Evolutionary conservation across 768 basidiomycete genomes (phyloP), one percentile per base, ranked within the genome.

Genomic region (Pisolithus tinctorius): DNA sequence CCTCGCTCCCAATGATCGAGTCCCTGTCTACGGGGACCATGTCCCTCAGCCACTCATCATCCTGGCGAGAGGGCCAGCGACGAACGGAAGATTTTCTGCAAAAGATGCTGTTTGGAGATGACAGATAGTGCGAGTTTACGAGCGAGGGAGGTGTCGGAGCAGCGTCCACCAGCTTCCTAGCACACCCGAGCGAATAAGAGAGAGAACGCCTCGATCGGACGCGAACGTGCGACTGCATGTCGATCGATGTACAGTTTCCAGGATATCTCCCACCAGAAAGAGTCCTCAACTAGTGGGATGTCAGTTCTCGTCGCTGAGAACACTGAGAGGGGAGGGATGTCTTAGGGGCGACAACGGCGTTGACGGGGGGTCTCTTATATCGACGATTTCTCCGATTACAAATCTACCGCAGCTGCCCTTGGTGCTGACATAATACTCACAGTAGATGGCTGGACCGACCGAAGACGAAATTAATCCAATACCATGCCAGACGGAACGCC

Each of bases 31-130:
- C 39, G 8, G 83, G 82, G 2, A 83, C 70, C 57, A 81, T 83
- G 69, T 84, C 83, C 64, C 78, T 74, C 49, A 84, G 69, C 83
- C 83, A 84, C 55, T 70, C 69, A 57, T 84, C 77, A 53, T 82
- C 78, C 58, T 71, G 74, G 45, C 75, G 71, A 45, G 71, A 76
- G 16, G 79, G 79, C 9, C 68, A 58, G 37, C 58, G 70, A 14
- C 69, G 67, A 9, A 68, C 27, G 3, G 62, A 48, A 1, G 65
- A 50, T 27, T 70, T 63, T 51, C 69, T 71, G 49, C 69, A 70
- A 55, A 83, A 82, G 27, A 76, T 62, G 63, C 76, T 79, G 38
- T 69, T 52, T 6, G 78, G 75, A 0, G 78, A 76, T 17, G 67
- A 72, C 17, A 84, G 77, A 59, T 78, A 71, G 10, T 78, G 81